phyloP scores from a whole-genome alignment of 345 rosid genomes.

The Syzygium aromaticum region DNA sequence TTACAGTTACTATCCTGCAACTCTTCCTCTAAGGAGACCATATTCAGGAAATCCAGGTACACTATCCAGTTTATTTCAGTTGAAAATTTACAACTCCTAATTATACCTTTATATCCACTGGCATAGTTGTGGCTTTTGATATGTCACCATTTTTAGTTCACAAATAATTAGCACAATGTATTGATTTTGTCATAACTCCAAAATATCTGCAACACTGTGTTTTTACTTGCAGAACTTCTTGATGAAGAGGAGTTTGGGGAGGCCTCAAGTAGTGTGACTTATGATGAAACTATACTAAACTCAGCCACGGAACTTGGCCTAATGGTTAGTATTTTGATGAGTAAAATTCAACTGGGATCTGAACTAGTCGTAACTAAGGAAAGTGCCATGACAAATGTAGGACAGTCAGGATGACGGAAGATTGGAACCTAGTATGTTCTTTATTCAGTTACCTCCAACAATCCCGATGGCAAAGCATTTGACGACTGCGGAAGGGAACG shows the following conservation, averaged over 20 bases:
- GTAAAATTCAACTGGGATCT: neutral
- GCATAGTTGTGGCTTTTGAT: neutral
- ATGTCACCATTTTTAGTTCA: neutral
- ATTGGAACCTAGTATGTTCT: conserved; percentile 45
- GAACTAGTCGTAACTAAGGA: neutral
- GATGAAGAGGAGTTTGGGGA: conserved; percentile 68
- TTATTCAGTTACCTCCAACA: conserved; percentile 60
- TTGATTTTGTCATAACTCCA: neutral
- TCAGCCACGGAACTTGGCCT: conserved; percentile 47
- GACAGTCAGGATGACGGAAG: conserved; percentile 50
- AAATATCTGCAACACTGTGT: neutral
- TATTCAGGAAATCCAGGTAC: conserved; percentile 75
- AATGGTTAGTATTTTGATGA: conserved; percentile 30
- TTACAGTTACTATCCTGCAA: conserved; percentile 64
- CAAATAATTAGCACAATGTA: neutral
- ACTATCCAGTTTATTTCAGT: neutral
- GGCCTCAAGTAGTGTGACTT: conserved; percentile 8
- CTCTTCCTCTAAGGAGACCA: conserved; percentile 75
- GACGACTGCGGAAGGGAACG: conserved; percentile 20
- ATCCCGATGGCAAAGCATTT: conserved; percentile 45
- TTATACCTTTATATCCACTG: neutral
- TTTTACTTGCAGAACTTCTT: conserved; percentile 45
- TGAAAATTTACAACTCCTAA: neutral
- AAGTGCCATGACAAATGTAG: neutral
- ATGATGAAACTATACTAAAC: conserved; percentile 38